Conservation (phyloP, 1,139 yeast species). For the Suhomyces ambrosiae region DNA sequence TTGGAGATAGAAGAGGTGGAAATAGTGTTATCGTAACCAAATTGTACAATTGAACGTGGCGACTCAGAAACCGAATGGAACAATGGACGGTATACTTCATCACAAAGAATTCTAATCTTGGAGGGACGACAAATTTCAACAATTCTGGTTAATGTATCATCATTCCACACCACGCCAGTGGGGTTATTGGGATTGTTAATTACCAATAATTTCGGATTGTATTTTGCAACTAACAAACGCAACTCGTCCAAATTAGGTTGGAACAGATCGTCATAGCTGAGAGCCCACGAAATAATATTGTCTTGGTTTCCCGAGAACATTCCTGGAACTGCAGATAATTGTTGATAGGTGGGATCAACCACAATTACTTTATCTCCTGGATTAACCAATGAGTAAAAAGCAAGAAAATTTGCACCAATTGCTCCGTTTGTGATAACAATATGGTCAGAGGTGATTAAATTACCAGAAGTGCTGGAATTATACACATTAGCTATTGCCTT, state of each 20-base stretch:
- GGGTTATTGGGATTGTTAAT: slow-evolving; percentile 62
- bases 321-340: slow-evolving; percentile 51
- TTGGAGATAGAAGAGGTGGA: slow-evolving; percentile 57
- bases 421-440: slow-evolving; percentile 59
- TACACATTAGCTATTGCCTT: slow-evolving; percentile 38
- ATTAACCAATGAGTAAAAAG: slow-evolving; percentile 48
- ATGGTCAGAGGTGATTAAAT: slow-evolving; percentile 27
- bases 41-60: slow-evolving; percentile 45
- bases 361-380: slow-evolving; percentile 53
- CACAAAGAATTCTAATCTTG: slow-evolving; percentile 45
- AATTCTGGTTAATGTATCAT: slow-evolving; percentile 33
- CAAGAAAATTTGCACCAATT: slow-evolving; percentile 57
- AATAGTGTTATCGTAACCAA: slow-evolving; percentile 47
- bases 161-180: slow-evolving; percentile 50
- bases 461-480: slow-evolving; percentile 13
- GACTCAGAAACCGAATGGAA: slow-evolving; percentile 38
- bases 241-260: slow-evolving; percentile 40
- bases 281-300: slow-evolving; percentile 36
- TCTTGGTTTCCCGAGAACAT: slow-evolving; percentile 46
- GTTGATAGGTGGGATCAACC: slow-evolving; percentile 57
- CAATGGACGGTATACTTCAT: slow-evolving; percentile 61
- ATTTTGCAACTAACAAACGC: slow-evolving; percentile 24
- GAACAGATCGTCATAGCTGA: slow-evolving; percentile 37
- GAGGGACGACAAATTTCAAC: slow-evolving; percentile 38
- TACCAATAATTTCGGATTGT: slow-evolving; percentile 48